Evolutionary conservation across 1,284 basidiomycete species (phyloP).

Genomic region (Apiotrichum gamsii): DNA sequence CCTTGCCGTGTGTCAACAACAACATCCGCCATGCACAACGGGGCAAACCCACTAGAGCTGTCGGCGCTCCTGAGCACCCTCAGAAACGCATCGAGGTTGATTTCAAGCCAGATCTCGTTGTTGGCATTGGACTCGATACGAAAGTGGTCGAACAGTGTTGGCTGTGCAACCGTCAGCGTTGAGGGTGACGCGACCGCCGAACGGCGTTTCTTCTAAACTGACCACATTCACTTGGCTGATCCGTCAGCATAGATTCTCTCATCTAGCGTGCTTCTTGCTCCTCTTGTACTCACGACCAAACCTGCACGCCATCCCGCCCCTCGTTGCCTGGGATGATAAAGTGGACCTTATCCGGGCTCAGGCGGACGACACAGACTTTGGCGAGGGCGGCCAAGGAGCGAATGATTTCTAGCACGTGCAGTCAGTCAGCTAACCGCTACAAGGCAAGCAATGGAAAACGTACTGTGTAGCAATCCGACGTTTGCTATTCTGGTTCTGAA

Average conservation of each 20-base stretch:
- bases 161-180: constrained; percentile 43
- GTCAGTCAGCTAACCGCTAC: neutral
- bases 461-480: constrained; percentile 57
- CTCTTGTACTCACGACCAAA: constrained; percentile 92
- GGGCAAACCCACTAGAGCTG: constrained; percentile 32
- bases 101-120: constrained; percentile 71
- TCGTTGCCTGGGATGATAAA: constrained; percentile 68
- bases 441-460: constrained; percentile 19
- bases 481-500: constrained; percentile 61
- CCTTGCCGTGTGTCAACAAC: neutral
- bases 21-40: too few relatives aligned
- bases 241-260: neutral
- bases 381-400: constrained; percentile 75
- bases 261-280: too few relatives aligned
- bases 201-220: too few relatives aligned
- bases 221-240: constrained; percentile 48
- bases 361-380: constrained; percentile 72
- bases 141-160: constrained; percentile 71
- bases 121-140: constrained; percentile 75
- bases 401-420: constrained; percentile 59
- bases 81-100: constrained; percentile 61
- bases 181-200: neutral
- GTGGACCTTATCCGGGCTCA: constrained; percentile 67
- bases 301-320: constrained; percentile 77
- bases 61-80: constrained; percentile 57